phyloP scores from a whole-genome alignment of 371 early-diverging fungal genomes.

The Apophysomyces variabilis region DNA sequence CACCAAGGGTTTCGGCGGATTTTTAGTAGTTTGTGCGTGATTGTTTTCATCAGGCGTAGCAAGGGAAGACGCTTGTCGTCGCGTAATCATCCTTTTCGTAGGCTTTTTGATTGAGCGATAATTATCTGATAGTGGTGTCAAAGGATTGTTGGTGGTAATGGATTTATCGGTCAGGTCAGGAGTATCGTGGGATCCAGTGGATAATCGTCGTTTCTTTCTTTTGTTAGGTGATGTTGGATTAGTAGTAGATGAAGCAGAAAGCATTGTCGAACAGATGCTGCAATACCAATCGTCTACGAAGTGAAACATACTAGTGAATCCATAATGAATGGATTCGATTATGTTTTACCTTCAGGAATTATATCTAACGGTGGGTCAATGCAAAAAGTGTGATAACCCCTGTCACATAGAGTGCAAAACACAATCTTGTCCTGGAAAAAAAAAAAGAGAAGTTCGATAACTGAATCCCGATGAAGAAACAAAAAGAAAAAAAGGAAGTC shows the following conservation, averaged over 20 bases:
- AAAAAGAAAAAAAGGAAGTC: conserved; percentile 13
- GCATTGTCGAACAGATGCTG: conserved; percentile 35
- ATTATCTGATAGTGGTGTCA: conserved; percentile 12
- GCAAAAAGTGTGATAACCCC: conserved; percentile 44
- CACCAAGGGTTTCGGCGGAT: conserved; percentile 19
- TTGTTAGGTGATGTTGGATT: conserved; percentile 25
- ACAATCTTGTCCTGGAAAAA: conserved; percentile 34
- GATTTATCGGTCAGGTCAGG: background rate
- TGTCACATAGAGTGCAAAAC: conserved; percentile 41
- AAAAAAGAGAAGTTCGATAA: background rate
- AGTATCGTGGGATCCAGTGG: background rate
- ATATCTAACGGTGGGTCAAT: conserved; percentile 31
- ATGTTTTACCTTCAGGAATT: conserved; percentile 41
- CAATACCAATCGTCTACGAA: conserved; percentile 48
- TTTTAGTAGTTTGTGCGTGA: conserved; percentile 23
- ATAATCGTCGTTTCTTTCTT: background rate
- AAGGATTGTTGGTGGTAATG: background rate
- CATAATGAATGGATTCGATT: background rate
- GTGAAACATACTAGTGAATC: conserved; percentile 4
- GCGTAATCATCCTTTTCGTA: conserved; percentile 39
- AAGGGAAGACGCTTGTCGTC: conserved; percentile 25
- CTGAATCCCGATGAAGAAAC: conserved; percentile 10
- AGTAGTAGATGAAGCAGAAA: conserved; percentile 27
- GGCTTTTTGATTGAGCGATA: conserved; percentile 28
- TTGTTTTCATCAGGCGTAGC: conserved; percentile 17